Percentiles rank a stretch among this genome's conserved stretches.
phyloP scores from a whole-genome alignment of 139 green algal species.

The Pleodorina starrii region DNA sequence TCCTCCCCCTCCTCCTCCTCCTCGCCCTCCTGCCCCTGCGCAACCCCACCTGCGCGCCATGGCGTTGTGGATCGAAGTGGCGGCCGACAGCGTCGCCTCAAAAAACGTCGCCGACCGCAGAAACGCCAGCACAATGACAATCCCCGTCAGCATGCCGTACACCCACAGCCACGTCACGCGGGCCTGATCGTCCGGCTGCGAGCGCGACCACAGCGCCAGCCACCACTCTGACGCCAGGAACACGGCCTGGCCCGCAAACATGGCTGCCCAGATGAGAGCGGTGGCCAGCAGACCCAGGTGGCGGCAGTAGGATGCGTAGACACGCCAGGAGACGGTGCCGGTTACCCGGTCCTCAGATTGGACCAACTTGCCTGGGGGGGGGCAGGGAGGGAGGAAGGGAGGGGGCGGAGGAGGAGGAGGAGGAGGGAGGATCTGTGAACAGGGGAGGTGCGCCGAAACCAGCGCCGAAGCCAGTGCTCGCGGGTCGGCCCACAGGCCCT shows the following conservation, averaged over 20 bases:
- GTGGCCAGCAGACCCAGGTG: constrained; percentile 51
- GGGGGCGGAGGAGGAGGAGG: too few relatives aligned
- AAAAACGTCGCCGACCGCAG: constrained; percentile 77
- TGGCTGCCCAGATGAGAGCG: constrained; percentile 44
- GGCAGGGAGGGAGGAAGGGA: neutral
- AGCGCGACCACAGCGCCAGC: constrained; percentile 74
- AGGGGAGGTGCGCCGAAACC: too few relatives aligned
- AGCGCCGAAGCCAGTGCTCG: too few relatives aligned
- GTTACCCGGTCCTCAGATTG: constrained; percentile 60
- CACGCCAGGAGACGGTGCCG: constrained; percentile 70
- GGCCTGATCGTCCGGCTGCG: constrained; percentile 16
- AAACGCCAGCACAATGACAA: constrained; percentile 66
- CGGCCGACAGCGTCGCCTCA: constrained; percentile 60
- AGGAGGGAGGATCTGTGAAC: too few relatives aligned
- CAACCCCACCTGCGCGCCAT: constrained; percentile 11
- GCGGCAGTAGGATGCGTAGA: constrained; percentile 75
- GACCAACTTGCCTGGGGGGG: constrained; percentile 53
- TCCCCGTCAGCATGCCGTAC: constrained; percentile 72
- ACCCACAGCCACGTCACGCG: constrained; percentile 70
- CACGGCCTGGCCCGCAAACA: constrained; percentile 78
- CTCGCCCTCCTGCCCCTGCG: neutral
- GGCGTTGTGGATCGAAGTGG: constrained; percentile 50
- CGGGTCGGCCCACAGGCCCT: too few relatives aligned
- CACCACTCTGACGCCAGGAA: constrained; percentile 79
- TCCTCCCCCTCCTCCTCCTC: neutral